Percentiles rank a stretch among this genome's conserved stretches.
Evolutionary conservation across 257 asterid genomes (phyloP).

Genomic region (Plantago major): DNA sequence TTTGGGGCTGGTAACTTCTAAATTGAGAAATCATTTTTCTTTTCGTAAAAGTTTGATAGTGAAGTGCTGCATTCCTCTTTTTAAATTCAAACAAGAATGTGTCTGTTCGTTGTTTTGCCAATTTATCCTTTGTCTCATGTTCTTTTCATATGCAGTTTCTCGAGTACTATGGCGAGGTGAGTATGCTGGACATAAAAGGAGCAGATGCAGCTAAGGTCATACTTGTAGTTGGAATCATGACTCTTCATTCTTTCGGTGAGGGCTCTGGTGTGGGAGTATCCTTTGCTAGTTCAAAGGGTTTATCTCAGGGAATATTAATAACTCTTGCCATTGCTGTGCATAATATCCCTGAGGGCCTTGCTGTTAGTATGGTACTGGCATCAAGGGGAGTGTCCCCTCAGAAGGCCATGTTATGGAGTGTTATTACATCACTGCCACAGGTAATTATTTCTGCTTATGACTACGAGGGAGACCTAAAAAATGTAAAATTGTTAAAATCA

Average conservation of each 20-base stretch:
- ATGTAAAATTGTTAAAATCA: conserved; percentile 1
- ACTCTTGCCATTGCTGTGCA: conserved; percentile 99
- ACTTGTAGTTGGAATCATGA: conserved; percentile 97
- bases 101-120: background rate
- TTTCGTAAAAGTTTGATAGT: background rate
- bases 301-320: conserved; percentile 85
- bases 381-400: conserved; percentile 98
- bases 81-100: background rate
- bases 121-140: background rate
- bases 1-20: background rate
- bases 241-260: conserved; percentile 98
- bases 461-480: conserved; percentile 3
- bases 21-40: background rate
- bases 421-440: conserved; percentile 94
- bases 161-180: conserved; percentile 95
- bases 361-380: conserved; percentile 98
- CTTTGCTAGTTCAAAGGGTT: conserved; percentile 95
- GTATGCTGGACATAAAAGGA: conserved; percentile 99
- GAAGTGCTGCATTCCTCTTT: background rate
- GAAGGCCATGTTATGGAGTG: conserved; percentile 95
- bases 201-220: conserved; percentile 93
- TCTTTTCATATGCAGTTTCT: conserved; percentile 46
- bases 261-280: conserved; percentile 99
- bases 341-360: conserved; percentile 97
- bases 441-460: conserved; percentile 26